phyloP scores from a whole-genome alignment of 352 stramenopile species.

The Phytophthora colocasiae region DNA sequence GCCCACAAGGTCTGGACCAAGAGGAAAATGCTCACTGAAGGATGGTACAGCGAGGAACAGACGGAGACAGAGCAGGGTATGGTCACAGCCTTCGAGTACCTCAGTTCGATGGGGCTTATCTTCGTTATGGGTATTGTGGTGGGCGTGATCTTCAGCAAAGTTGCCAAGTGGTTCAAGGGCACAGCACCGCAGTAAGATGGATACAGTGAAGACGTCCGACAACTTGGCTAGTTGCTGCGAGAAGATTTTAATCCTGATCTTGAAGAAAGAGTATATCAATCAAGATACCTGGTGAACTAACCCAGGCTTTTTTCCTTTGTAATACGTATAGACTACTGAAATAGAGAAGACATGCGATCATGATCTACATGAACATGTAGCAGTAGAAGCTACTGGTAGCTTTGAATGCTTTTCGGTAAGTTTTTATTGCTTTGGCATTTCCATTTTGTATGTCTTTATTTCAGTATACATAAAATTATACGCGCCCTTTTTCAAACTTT shows the following conservation, averaged over 20 bases:
- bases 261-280: too few species aligned
- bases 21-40: slow-evolving; percentile 61
- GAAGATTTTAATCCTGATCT: background rate
- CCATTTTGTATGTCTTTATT: too few species aligned
- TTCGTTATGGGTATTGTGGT: slow-evolving; percentile 77
- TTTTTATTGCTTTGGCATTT: too few species aligned
- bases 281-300: too few species aligned
- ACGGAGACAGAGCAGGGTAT: slow-evolving; percentile 61
- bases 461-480: too few species aligned
- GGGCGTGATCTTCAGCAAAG: slow-evolving; percentile 56
- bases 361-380: too few species aligned
- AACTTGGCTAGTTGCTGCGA: background rate
- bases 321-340: too few species aligned
- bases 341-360: too few species aligned
- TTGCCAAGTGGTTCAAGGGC: slow-evolving; percentile 42
- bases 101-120: slow-evolving; percentile 79
- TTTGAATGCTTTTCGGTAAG: too few species aligned
- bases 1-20: slow-evolving; percentile 87
- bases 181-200: slow-evolving; percentile 2
- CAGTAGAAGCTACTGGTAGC: too few species aligned
- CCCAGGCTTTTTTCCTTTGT: too few species aligned
- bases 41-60: slow-evolving; percentile 73
- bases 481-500: slow-evolving; percentile 42
- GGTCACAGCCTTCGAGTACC: slow-evolving; percentile 81
- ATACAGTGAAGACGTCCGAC: too few species aligned